Evolutionary conservation across 345 rosid species (phyloP), one percentile per base, ranked within the genome.

Genomic region (Orychophragmus violaceus): DNA sequence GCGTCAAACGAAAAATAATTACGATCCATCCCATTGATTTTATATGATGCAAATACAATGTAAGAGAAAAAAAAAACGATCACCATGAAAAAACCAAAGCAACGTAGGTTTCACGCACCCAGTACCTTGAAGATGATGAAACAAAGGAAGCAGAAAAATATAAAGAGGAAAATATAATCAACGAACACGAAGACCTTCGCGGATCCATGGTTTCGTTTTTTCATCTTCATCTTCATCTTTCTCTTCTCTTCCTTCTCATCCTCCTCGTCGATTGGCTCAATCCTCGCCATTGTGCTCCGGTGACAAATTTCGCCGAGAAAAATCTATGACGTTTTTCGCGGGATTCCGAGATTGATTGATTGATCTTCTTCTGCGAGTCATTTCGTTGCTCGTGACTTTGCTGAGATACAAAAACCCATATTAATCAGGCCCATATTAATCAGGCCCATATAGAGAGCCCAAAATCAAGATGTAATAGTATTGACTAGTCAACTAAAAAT

Each of bases 161-260:
- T 81, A 73, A 85, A 89, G 68, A 87, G 81, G 81, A 85, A 89
- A 23, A 85, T 48, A 78, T 85, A 85, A 62, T 92, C 95, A 22
- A 92, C 82, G 64, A 83, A 75, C 36, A 85, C 83, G 74, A 87
- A 92, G 68, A 87, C 77, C 14, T 77, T 71, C 7, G 85, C 79
- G 1, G 92, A 84, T 22, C 87, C 90, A 71, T 82, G 95, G 74
- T 77, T 84, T 74, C 83, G 68, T 23, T 80, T 84, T 71, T 39
- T 75, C 69, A 51, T 48, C 78, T 51, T 69, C 69, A 23, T 63
- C 61, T 63, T 75, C 30, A 0, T 18, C 27, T 46, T 39, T 66
- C 1, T n/a, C 29, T 41, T 35, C 36, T 46, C 35, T n/a, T n/a
- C 35, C 32, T 35, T 14, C 5, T 60, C 62, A 6, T 42, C 28